These are phyloP conservation scores for Ananas comosus DNA, from an alignment of 176 grass and related monocot species.

Conservation along the genomic window DNA sequence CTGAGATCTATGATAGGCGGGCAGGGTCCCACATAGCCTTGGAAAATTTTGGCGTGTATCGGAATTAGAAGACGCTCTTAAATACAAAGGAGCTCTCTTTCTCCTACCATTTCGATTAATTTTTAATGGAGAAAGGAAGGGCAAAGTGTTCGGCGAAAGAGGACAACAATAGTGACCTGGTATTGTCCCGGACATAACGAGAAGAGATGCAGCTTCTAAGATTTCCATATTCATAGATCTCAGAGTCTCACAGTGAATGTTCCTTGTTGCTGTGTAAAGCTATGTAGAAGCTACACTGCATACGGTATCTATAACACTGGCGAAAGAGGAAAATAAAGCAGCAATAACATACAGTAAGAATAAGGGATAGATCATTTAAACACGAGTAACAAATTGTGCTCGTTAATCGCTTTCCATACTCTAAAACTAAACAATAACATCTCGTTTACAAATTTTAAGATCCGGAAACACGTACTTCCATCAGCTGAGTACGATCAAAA, in stretches of 20 bases:
- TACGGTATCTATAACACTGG: no score
- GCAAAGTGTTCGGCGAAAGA: conserved; percentile 9
- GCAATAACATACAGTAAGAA: no score
- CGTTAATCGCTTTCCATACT: no score
- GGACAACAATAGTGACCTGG: conserved; percentile 11
- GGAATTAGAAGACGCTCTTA: conserved; percentile 4
- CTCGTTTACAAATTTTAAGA: no score
- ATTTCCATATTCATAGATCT: conserved; percentile 33
- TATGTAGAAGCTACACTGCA: no score
- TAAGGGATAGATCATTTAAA: no score
- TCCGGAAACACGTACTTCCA: no score
- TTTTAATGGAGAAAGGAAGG: conserved; percentile 12
- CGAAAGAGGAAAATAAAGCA: no score
- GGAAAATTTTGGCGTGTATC: conserved; percentile 18
- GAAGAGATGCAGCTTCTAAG: conserved; percentile 33
- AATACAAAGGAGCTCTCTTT: conserved; percentile 21
- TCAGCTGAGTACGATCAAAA: no score
- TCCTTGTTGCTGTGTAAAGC: neutral
- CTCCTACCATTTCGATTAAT: conserved; percentile 2
- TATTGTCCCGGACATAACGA: conserved; percentile 21
- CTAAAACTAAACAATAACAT: no score
- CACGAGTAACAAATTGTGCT: no score
- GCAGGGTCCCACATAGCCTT: conserved; percentile 8
- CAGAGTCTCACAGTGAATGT: neutral
- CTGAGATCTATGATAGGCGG: neutral